phyloP scores from a whole-genome alignment of 257 asterid species.

The Sherardia arvensis region DNA sequence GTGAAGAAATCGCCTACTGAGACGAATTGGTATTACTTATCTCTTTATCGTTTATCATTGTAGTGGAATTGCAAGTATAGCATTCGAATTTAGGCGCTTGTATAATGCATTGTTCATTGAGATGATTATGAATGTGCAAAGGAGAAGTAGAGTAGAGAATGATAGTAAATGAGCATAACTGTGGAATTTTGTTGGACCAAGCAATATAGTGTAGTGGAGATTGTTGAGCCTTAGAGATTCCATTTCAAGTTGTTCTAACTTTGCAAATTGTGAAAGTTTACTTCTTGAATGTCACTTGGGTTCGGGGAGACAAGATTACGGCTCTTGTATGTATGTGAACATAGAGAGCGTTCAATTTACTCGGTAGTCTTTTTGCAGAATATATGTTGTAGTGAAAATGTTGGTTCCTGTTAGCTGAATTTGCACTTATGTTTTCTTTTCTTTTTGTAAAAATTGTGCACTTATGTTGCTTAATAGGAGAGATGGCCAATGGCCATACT shows the following conservation, averaged over 20 bases:
- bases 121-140: not conserved
- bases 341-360: not conserved
- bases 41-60: not conserved
- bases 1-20: conserved; percentile 78
- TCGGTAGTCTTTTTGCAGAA: not conserved
- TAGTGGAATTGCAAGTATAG: not conserved
- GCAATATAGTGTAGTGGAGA: not conserved
- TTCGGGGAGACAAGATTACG: not conserved
- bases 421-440: not conserved
- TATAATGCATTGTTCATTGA: not conserved
- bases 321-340: not conserved
- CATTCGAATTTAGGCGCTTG: not conserved
- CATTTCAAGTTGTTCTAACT: not conserved
- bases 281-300: not conserved
- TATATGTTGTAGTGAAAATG: not conserved
- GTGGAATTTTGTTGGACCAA: not conserved
- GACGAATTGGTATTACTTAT: conserved; percentile 40
- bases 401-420: not conserved
- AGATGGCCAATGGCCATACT: not conserved
- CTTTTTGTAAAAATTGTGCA: too few relatives aligned
- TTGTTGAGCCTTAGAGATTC: not conserved
- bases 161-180: too few relatives aligned
- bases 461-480: not conserved
- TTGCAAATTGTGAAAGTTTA: not conserved
- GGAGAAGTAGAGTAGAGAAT: too few relatives aligned